Evolutionary conservation across 352 stramenopile genomes (phyloP).

Genomic region (Halophytophthora polymorphica): DNA sequence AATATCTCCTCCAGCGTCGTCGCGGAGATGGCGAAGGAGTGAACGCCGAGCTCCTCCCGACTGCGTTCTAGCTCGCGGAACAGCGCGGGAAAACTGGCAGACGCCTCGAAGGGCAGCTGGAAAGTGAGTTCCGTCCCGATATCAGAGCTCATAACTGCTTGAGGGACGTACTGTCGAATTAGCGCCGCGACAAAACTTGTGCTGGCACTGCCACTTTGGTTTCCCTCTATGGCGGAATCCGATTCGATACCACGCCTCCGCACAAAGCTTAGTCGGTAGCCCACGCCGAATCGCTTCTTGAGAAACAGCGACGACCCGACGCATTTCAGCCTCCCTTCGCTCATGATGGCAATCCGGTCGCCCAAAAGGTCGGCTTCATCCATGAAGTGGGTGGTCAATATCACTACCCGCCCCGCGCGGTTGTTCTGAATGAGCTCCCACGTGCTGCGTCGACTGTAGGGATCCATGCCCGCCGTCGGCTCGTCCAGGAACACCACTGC

Average conservation of each 20-base stretch:
- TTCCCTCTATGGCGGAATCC: conserved; percentile 1
- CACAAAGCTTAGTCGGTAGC: conserved; percentile 73
- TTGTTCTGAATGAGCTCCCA: conserved; percentile 87
- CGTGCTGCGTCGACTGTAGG: conserved; percentile 81
- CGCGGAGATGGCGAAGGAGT: conserved; percentile 70
- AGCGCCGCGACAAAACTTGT: conserved; percentile 11
- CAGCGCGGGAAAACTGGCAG: conserved; percentile 53
- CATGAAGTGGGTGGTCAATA: conserved; percentile 92
- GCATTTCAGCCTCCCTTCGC: conserved; percentile 68
- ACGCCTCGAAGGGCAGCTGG: conserved; percentile 63
- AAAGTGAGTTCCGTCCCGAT: conserved; percentile 79
- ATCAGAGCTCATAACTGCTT: conserved; percentile 44
- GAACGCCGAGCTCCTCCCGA: conserved; percentile 31
- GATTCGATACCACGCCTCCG: conserved; percentile 11
- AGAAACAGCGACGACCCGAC: conserved; percentile 78
- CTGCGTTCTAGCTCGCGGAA: conserved; percentile 69
- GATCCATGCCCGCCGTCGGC: conserved; percentile 92
- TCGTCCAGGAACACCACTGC: conserved; percentile 83
- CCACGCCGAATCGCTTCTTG: conserved; percentile 77
- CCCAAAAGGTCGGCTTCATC: conserved; percentile 91
- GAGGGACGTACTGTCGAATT: conserved; percentile 32
- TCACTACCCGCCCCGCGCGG: conserved; percentile 55
- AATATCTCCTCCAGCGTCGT: conserved; percentile 91
- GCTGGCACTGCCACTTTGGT: background rate
- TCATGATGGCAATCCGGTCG: conserved; percentile 90